Evolutionary conservation across 148 eudicot species (phyloP).

Genomic region (Polygonum maritimum): DNA sequence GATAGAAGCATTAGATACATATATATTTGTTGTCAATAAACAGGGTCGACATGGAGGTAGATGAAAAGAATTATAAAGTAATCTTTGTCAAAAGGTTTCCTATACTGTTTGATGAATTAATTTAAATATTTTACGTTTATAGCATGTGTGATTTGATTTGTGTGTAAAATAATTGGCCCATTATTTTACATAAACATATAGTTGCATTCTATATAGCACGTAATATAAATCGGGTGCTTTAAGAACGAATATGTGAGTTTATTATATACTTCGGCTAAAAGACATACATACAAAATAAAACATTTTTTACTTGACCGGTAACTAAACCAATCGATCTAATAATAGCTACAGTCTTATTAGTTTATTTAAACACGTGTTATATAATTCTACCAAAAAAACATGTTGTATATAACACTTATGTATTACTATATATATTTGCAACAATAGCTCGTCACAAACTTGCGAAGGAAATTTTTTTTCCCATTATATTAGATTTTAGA

Average conservation of each 20-base stretch:
- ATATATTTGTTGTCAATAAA: no score
- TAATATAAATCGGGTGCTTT: not conserved
- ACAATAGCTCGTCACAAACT: no score
- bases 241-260: not conserved
- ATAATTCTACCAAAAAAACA: no score
- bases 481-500: no score
- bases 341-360: no score
- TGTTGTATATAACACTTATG: no score
- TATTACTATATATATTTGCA: no score
- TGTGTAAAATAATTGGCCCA: not conserved
- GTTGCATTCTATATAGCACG: not conserved
- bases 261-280: not conserved
- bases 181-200: not conserved
- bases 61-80: not conserved
- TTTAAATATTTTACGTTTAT: not conserved
- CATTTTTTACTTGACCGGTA: not conserved
- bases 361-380: no score
- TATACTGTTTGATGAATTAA: not conserved
- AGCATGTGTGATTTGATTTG: not conserved
- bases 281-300: not conserved
- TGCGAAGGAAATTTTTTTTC: no score
- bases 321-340: not conserved
- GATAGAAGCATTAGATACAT: no score
- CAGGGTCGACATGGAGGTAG: not conserved
- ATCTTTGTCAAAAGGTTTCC: not conserved